These are phyloP conservation scores for Sporothrix phasma DNA, from an alignment of 2,329 filamentous ascomycete species.

Conservation along the genomic window DNA sequence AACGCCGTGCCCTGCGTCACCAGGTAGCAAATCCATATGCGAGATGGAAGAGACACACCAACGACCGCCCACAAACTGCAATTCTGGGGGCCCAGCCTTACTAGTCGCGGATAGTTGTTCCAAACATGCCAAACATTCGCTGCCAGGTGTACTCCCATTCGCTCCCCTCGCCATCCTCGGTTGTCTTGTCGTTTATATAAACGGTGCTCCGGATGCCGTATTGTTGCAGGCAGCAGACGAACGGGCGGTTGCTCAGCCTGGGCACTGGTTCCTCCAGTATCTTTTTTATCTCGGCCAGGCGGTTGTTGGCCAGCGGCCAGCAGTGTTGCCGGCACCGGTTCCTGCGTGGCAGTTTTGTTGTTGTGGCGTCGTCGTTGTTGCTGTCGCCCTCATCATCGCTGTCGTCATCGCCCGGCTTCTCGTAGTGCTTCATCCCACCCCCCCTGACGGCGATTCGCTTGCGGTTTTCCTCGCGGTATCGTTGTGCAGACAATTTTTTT, in stretches of 20 bases:
- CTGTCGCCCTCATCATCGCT: neutral
- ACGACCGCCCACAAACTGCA: no score
- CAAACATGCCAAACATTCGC: slow-evolving; percentile 54
- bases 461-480: neutral
- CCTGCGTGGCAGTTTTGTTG: neutral
- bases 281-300: neutral
- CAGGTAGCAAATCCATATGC: no score
- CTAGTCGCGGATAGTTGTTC: slow-evolving; percentile 44
- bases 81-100: no score
- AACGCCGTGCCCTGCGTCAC: no score
- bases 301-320: no score
- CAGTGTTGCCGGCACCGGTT: neutral
- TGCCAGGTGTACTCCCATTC: slow-evolving; percentile 38
- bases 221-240: slow-evolving; percentile 61
- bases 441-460: neutral
- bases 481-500: neutral
- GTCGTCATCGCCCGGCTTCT: neutral
- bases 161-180: slow-evolving; percentile 21
- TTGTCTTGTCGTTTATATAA: slow-evolving; percentile 27
- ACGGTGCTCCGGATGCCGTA: slow-evolving; percentile 49
- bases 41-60: no score
- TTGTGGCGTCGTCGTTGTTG: neutral
- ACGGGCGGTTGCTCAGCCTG: slow-evolving; percentile 44
- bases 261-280: slow-evolving; percentile 3
- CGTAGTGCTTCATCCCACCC: neutral